These are phyloP conservation scores for Thermomucor indicae-seudaticae DNA, from an alignment of 371 early-diverging fungal genomes.

Conservation along the genomic window DNA sequence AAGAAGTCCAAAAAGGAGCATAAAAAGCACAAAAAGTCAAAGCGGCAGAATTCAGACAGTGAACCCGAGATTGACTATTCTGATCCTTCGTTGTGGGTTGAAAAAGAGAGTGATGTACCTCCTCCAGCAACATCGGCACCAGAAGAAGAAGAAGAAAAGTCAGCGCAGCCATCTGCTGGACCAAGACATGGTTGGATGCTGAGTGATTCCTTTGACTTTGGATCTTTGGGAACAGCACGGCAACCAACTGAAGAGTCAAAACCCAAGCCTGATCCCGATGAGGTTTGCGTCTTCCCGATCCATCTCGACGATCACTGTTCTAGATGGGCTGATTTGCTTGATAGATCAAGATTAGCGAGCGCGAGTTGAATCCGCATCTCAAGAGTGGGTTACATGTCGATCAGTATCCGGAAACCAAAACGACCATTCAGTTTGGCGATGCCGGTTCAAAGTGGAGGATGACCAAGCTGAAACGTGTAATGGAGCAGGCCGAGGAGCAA, in stretches of 20 bases:
- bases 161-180: too few relatives aligned
- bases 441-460: slow-evolving; percentile 79
- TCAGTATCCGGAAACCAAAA: slow-evolving; percentile 38
- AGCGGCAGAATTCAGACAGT: slow-evolving; percentile 2
- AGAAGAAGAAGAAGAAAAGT: slow-evolving; percentile 3
- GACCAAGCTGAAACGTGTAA: slow-evolving; percentile 70
- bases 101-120: slow-evolving; percentile 16
- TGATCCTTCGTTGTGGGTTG: slow-evolving; percentile 48
- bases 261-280: slow-evolving; percentile 36
- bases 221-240: slow-evolving; percentile 25
- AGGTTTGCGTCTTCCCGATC: slow-evolving; percentile 21
- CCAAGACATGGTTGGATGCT: slow-evolving; percentile 48
- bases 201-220: slow-evolving; percentile 39
- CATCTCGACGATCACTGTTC: neutral
- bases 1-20: slow-evolving; percentile 36
- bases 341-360: slow-evolving; percentile 45
- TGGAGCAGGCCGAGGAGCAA: slow-evolving; percentile 71
- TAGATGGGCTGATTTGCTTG: neutral
- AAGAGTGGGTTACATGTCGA: slow-evolving; percentile 43
- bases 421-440: slow-evolving; percentile 57
- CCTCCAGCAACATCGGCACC: neutral
- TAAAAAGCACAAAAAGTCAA: slow-evolving; percentile 33
- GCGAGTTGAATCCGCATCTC: slow-evolving; percentile 51
- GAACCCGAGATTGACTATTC: slow-evolving; percentile 38
- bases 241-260: slow-evolving; percentile 23